A percentile compares a stretch with the other conserved stretches of the same genome.
Conservation (phyloP, 164 flowering plant species). For the Tetracentron sinense region DNA sequence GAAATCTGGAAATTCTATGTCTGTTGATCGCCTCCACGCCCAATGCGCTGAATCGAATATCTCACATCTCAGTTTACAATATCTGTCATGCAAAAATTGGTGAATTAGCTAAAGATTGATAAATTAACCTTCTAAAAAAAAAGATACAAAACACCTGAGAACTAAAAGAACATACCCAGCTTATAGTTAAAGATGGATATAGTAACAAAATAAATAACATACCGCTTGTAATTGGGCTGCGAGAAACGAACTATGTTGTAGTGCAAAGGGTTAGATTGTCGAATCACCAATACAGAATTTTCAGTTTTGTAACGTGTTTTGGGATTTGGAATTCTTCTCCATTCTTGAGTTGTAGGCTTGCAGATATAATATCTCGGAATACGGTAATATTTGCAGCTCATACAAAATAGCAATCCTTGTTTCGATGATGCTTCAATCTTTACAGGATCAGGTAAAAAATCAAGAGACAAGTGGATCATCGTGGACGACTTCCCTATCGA, state of each 20-base stretch:
- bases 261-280: background rate
- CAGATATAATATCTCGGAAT: background rate
- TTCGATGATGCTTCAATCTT: background rate
- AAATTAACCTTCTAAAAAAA: too few species aligned
- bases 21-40: background rate
- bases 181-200: too few species aligned
- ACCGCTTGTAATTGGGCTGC: too few species aligned
- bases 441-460: background rate
- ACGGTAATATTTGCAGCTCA: background rate
- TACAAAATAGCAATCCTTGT: too few species aligned
- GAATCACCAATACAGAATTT: background rate
- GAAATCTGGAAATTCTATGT: background rate
- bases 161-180: too few species aligned
- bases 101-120: too few species aligned
- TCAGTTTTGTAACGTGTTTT: background rate
- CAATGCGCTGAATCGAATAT: background rate
- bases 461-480: background rate
- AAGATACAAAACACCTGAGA: too few species aligned
- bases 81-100: background rate
- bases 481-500: background rate
- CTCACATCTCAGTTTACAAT: background rate
- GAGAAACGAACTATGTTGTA: background rate
- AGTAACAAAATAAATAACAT: too few species aligned
- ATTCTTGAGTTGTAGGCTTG: too few species aligned
- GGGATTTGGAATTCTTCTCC: background rate